Evolutionary conservation across 495 filamentous ascomycete species (phyloP), one percentile per base, ranked within the genome.

Genomic region (Neurospora africana): DNA sequence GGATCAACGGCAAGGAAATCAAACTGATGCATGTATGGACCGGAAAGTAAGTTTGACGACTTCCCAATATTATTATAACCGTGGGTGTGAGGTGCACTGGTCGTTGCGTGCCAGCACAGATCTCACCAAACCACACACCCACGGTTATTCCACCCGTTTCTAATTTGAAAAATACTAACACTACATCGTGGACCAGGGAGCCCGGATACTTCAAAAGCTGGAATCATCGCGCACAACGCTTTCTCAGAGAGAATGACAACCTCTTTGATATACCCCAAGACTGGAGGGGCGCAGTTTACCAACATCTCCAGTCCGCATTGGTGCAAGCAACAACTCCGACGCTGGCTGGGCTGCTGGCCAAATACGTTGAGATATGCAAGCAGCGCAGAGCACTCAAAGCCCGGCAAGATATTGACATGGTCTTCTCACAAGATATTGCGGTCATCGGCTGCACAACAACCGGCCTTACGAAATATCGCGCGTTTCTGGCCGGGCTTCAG

Each of bases 381-480:
- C 72, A 78, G 39, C 71, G 80, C 44, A 83, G 82, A 72, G 74
- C 75, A 6, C 75, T 73, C 44, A 79, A 74, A n/a, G 80, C 76
- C 73, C 65, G 75, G 21, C 78, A 74, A 17, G 80, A 85, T 69
- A 74, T 75, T 1, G 69, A 74, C 21, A 73, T 83, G 19, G 76
- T 84, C 17, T 69, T 70, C 15, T 68, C 44, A 2, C 47, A 75
- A 35, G 30, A 58, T 3, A 77, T 84, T 36, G 78, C 85, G 47
- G 78, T 87, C 39, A 78, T 87, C 27, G 85, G 85, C n/a, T 86
- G 85, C 69, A 87, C 85, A 0, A 87, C 84, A 0, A 87, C 95
- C 0, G 95, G 95, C 5, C 78, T 98, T n/a, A 92, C 89, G 77
- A 98, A 98, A 75, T 94, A 95, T 74, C 88, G 95, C 21, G 88